phyloP scores from a whole-genome alignment of 345 rosid species.

The Excoecaria agallocha region DNA sequence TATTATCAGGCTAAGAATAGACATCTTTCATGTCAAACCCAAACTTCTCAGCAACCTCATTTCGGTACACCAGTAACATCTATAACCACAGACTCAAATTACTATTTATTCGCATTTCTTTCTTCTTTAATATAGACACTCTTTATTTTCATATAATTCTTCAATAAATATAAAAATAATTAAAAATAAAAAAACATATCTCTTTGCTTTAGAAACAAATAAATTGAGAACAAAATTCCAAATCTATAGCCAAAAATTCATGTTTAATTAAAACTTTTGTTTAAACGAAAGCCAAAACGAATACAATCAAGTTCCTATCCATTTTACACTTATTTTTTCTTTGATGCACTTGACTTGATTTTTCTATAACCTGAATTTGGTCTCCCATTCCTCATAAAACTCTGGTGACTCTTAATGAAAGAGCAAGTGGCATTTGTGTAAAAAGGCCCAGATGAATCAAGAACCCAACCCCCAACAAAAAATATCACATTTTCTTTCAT shows the following conservation, averaged over 20 bases:
- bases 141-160: too few relatives aligned
- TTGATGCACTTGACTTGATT: too few relatives aligned
- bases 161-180: too few relatives aligned
- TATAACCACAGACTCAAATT: slow-evolving; percentile 19
- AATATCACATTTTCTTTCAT: slow-evolving; percentile 64
- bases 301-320: too few relatives aligned
- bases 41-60: slow-evolving; percentile 64
- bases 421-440: slow-evolving; percentile 71
- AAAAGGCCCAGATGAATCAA: slow-evolving; percentile 63
- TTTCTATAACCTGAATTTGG: slow-evolving; percentile 45
- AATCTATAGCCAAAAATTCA: too few relatives aligned
- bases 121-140: too few relatives aligned
- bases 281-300: too few relatives aligned
- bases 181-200: background rate
- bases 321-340: too few relatives aligned
- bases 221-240: too few relatives aligned
- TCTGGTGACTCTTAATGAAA: slow-evolving; percentile 75
- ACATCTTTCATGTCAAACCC: slow-evolving; percentile 99
- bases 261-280: too few relatives aligned
- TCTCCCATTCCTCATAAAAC: slow-evolving; percentile 86
- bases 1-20: slow-evolving; percentile 95
- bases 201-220: too few relatives aligned
- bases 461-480: slow-evolving; percentile 82
- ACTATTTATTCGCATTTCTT: too few relatives aligned
- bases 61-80: slow-evolving; percentile 48